These are phyloP conservation scores for Lasiodiplodia hormozganensis DNA, from an alignment of 2,329 filamentous ascomycete species.

Conservation along the genomic window DNA sequence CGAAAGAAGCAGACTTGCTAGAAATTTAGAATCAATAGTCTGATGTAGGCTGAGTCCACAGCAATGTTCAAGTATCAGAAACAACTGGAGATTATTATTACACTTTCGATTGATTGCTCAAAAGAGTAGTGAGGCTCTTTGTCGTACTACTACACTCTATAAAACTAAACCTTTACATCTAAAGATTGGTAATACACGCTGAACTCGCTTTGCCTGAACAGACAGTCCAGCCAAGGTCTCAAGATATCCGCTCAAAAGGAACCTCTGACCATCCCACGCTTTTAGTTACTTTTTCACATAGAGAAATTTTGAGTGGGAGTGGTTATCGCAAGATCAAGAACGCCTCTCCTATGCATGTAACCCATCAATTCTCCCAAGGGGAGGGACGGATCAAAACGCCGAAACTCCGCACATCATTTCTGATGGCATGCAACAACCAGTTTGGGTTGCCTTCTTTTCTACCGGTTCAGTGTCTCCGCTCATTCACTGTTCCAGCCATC, in stretches of 20 bases:
- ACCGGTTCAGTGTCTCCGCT: conserved; percentile 44
- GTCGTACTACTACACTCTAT: conserved; percentile 17
- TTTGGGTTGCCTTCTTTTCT: not conserved
- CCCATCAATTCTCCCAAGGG: not conserved
- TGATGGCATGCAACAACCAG: not conserved
- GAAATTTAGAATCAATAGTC: not conserved
- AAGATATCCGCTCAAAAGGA: not conserved
- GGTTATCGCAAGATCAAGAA: conserved; percentile 7
- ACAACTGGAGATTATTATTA: not conserved
- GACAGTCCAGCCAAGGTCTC: not conserved
- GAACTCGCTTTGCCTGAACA: not conserved
- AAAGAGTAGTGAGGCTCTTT: conserved; percentile 1
- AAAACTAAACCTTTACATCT: not conserved
- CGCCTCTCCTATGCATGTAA: conserved; percentile 12
- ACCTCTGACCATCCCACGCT: not conserved
- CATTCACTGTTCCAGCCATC: conserved; percentile 78
- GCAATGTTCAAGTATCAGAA: not conserved
- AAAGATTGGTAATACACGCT: conserved; percentile 10
- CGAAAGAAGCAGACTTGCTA: not conserved
- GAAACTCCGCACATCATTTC: not conserved
- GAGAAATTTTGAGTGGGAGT: not conserved
- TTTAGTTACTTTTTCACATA: not conserved
- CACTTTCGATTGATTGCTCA: not conserved
- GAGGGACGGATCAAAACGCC: not conserved
- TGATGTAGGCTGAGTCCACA: not conserved